Evolutionary conservation across 208 protist species (phyloP).

Genomic region (Leishmania tarentolae): DNA sequence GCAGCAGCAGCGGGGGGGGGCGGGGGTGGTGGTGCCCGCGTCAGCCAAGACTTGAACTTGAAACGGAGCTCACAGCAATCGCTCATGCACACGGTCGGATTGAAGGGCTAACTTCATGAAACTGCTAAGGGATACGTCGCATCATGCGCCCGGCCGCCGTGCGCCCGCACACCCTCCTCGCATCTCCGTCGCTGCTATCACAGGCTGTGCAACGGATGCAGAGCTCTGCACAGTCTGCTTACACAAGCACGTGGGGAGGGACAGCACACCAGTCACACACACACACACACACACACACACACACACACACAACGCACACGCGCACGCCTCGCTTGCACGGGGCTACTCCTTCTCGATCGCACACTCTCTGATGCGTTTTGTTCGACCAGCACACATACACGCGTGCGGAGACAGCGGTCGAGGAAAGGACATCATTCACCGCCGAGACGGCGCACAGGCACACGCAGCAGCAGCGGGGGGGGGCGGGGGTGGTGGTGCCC

Average conservation of each 20-base stretch:
- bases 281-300: too few relatives aligned
- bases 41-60: too few relatives aligned
- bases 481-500: too few relatives aligned
- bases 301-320: too few relatives aligned
- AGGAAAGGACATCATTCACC: neutral
- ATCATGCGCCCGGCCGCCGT: constrained; percentile 20
- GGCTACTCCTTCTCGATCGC: neutral
- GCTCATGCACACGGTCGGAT: constrained; percentile 10
- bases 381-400: neutral
- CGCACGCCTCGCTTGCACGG: neutral
- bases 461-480: neutral
- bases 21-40: too few relatives aligned
- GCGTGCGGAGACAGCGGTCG: neutral
- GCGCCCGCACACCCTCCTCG: neutral
- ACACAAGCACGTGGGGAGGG: constrained; percentile 27
- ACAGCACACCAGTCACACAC: neutral
- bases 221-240: constrained; percentile 21
- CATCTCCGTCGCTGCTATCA: constrained; percentile 36
- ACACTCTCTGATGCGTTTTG: neutral
- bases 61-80: neutral
- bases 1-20: too few relatives aligned
- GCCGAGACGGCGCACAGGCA: neutral
- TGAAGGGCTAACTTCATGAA: constrained; percentile 33
- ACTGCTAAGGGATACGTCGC: constrained; percentile 10
- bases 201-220: constrained; percentile 17